These are phyloP conservation scores for Orbilia ellipsospora DNA, from an alignment of 2,329 filamentous ascomycete genomes.

Conservation along the genomic window DNA sequence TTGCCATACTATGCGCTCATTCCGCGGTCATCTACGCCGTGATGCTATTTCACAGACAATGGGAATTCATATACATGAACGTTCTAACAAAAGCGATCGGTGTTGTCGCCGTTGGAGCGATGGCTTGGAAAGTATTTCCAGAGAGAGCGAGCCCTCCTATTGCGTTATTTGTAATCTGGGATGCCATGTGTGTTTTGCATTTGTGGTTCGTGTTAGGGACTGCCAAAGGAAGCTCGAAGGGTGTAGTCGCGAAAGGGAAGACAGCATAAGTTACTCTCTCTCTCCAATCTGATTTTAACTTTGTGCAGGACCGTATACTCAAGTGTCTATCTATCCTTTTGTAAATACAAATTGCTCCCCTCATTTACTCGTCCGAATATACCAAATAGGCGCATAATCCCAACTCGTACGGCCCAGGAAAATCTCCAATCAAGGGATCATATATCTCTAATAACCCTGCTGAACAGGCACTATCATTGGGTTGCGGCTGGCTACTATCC, in stretches of 20 bases:
- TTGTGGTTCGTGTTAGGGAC: conserved; percentile 51
- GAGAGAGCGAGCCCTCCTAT: conserved; percentile 49
- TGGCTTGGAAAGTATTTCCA: conserved; percentile 44
- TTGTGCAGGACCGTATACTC: too few species aligned
- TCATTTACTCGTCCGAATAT: conserved; percentile 45
- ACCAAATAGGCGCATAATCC: conserved; percentile 42
- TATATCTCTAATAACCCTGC: conserved; percentile 43
- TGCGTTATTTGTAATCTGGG: conserved; percentile 52
- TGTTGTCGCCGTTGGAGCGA: conserved; percentile 27
- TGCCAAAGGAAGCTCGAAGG: conserved; percentile 43
- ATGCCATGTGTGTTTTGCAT: conserved; percentile 43
- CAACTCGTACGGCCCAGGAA: conserved; percentile 27
- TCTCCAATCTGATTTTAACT: too few species aligned
- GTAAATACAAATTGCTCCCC: not conserved
- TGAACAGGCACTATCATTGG: conserved; percentile 27
- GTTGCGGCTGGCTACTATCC: conserved; percentile 30
- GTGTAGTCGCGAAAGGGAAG: conserved; percentile 31
- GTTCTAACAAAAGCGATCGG: conserved; percentile 46
- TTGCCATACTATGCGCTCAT: conserved; percentile 50
- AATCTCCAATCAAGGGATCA: conserved; percentile 26
- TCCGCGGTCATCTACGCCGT: conserved; percentile 44
- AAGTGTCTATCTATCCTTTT: not conserved
- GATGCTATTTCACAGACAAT: conserved; percentile 40
- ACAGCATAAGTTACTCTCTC: conserved; percentile 1
- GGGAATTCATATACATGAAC: conserved; percentile 53